phyloP scores from a whole-genome alignment of 495 filamentous ascomycete species.

The Aspergillus coremiiformis region DNA sequence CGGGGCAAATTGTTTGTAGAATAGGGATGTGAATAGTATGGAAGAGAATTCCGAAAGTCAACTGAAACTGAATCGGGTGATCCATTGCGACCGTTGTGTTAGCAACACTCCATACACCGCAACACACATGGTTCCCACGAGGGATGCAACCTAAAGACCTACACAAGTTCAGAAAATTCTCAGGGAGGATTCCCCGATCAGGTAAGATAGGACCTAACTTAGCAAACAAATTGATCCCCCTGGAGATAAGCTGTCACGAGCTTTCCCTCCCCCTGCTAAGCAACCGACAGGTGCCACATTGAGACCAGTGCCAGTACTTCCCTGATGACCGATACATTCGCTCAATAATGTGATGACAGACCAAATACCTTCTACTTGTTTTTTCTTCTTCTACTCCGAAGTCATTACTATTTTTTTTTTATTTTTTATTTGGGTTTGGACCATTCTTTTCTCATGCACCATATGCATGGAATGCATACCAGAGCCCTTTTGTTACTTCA shows the following conservation, averaged over 20 bases:
- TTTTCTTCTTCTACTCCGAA: background rate
- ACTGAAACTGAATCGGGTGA: background rate
- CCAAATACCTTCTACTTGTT: background rate
- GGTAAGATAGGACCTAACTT: no score
- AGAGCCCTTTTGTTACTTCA: background rate
- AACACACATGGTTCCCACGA: constrained; percentile 7
- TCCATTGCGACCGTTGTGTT: background rate
- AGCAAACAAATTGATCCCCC: constrained; percentile 1
- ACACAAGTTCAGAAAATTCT: background rate
- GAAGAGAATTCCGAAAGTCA: background rate
- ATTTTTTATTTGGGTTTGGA: background rate
- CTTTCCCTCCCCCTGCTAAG: background rate
- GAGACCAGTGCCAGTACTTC: constrained; percentile 10
- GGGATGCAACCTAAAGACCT: constrained; percentile 14
- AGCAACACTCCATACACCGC: background rate
- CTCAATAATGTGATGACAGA: constrained; percentile 3
- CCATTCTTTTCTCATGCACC: background rate
- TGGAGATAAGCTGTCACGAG: background rate
- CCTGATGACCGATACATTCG: constrained; percentile 8
- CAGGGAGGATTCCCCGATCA: background rate
- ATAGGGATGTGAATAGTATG: background rate
- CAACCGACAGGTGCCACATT: background rate
- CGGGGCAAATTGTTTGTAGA: background rate
- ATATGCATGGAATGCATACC: constrained; percentile 4
- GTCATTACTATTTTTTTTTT: background rate